Evolutionary conservation across 257 asterid genomes (phyloP).

Genomic region (Lycium barbarum): DNA sequence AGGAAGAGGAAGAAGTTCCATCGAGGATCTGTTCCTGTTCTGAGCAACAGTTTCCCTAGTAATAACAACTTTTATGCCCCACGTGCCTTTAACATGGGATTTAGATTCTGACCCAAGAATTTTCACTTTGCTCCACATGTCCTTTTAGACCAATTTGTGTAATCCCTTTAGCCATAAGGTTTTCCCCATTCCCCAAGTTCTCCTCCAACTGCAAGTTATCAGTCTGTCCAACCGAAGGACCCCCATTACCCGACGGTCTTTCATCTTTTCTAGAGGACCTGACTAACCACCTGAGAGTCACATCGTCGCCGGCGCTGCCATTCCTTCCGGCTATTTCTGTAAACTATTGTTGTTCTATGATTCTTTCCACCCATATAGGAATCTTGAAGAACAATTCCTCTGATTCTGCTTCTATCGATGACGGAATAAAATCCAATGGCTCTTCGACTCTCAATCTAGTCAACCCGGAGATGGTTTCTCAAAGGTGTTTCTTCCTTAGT

Average conservation of each 20-base stretch:
- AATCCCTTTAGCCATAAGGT: not conserved
- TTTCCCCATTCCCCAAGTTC: conserved; percentile 15
- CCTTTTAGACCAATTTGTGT: too few relatives aligned
- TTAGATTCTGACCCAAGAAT: conserved; percentile 6
- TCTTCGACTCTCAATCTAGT: not conserved
- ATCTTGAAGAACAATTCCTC: not conserved
- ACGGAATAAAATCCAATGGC: not conserved
- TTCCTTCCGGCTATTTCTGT: conserved; percentile 3
- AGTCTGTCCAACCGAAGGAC: not conserved
- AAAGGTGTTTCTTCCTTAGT: not conserved
- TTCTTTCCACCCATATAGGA: not conserved
- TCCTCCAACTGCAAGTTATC: not conserved
- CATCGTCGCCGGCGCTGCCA: not conserved
- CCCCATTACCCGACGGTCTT: not conserved
- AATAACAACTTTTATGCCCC: too few relatives aligned
- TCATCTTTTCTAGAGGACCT: conserved; percentile 12
- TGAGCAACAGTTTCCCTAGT: too few relatives aligned
- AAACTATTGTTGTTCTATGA: not conserved
- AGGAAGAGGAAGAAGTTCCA: too few relatives aligned
- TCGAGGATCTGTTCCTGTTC: too few relatives aligned
- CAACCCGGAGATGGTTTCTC: not conserved
- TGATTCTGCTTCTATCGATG: conserved; percentile 1
- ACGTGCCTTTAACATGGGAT: not conserved
- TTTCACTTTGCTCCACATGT: not conserved
- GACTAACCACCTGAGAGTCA: not conserved